Conservation (phyloP, 1,139 yeast species). For the Hemisphaericaspora lyxosophila region DNA sequence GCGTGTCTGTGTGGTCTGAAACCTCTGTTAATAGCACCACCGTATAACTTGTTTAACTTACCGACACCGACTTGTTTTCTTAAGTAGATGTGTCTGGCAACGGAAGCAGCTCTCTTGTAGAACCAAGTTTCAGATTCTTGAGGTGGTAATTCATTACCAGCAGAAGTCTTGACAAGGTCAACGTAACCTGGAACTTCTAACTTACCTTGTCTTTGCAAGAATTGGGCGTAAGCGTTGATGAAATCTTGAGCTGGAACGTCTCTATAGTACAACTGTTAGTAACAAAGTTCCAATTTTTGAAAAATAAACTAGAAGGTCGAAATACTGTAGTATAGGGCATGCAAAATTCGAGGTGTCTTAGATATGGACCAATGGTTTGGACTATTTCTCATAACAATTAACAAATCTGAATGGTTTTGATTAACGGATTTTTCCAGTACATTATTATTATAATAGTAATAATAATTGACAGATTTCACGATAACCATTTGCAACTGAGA, state of each 20-base stretch:
- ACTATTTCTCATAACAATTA: neutral
- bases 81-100: slow-evolving; percentile 99
- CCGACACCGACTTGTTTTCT: slow-evolving; percentile 99
- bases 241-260: slow-evolving; percentile 99
- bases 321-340: neutral
- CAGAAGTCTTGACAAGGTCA: slow-evolving; percentile 98
- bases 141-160: slow-evolving; percentile 99
- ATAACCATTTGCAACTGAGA: neutral
- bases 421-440: too few relatives aligned
- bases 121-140: slow-evolving; percentile 99
- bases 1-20: slow-evolving; percentile 98
- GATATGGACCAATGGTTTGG: neutral
- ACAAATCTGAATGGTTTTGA: neutral
- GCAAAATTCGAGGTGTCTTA: neutral
- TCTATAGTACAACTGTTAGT: slow-evolving; percentile 38
- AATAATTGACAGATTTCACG: neutral
- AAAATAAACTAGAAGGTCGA: neutral
- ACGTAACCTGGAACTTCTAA: slow-evolving; percentile 99
- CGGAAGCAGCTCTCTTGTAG: slow-evolving; percentile 99
- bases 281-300: neutral
- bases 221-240: slow-evolving; percentile 99
- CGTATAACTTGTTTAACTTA: slow-evolving; percentile 97
- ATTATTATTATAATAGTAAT: neutral
- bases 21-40: slow-evolving; percentile 99
- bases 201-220: slow-evolving; percentile 99